Evolutionary conservation across 257 asterid species (phyloP), one percentile per base, ranked within the genome.

Genomic region (Nemophila menziesii): DNA sequence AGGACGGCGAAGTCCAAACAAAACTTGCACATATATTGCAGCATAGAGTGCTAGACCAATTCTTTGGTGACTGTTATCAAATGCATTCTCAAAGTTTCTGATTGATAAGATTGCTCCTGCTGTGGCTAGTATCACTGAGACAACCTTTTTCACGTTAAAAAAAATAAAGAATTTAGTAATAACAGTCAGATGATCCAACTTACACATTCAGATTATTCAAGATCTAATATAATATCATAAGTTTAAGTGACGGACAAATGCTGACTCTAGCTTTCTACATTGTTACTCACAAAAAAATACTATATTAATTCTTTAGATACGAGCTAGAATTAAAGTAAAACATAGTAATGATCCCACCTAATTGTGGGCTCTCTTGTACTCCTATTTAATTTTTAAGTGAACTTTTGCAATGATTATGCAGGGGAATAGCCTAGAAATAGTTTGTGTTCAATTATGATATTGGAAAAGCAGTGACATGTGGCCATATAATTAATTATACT

Each of bases 11-110:
- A 71, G 70, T 51, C 87, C 94, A 22, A 54, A 50, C 26, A 74
- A 20, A 42, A 75, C 52, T 61, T 77, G 97, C 55, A 79, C 44
- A 49, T 80, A 86, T 12, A 71, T 57, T 53, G 97, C 73, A 45
- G 57, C 79, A 50, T 82, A 86, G 20, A 86, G 87, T 22, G 78
- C 94, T 40, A 86, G 55, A 12, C 94, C 97, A 33, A 86, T 58
- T 69, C 85, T 77, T 66, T 82, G 97, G 62, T 79, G 97, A 41
- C 40, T 65, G 51, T 77, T 86, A 48, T 74, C 60, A 78, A 82
- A 86, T 23, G 62, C 43, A 54, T 86, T 86, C 63, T 82, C 97
- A 48, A 86, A 86, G 24, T 66, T 79, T 61, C 75, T 57, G 45
- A 82, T 67, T 6, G 93, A 86, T 46, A 82, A 5, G 52, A 75